phyloP scores from a whole-genome alignment of 2,329 filamentous ascomycete genomes.

The Paracamarosporium sp. region DNA sequence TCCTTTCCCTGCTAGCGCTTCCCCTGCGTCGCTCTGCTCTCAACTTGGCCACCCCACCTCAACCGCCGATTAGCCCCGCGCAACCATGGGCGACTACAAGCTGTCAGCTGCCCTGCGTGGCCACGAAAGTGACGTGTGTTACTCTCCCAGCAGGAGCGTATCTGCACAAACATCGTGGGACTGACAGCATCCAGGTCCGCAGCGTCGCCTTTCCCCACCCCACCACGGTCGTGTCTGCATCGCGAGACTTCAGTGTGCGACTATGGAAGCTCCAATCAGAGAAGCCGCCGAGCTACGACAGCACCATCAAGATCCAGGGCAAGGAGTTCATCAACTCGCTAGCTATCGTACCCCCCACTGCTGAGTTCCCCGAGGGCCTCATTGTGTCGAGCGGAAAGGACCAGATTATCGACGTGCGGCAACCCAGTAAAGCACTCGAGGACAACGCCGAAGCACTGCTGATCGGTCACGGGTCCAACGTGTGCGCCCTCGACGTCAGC shows the following conservation, averaged over 20 bases:
- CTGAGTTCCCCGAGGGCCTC: conserved; percentile 76
- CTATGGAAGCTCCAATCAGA: conserved; percentile 76
- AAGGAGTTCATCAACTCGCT: conserved; percentile 88
- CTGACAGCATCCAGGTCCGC: conserved; percentile 70
- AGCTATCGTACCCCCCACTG: conserved; percentile 74
- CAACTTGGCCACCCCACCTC: conserved; percentile 12
- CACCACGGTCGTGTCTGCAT: conserved; percentile 80
- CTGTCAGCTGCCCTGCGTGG: conserved; percentile 87
- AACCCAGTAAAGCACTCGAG: conserved; percentile 68
- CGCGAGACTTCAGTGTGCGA: conserved; percentile 88
- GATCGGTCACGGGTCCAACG: conserved; percentile 84
- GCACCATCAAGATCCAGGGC: conserved; percentile 78
- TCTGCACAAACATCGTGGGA: background rate
- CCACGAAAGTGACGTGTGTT: conserved; percentile 89
- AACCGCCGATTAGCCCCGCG: conserved; percentile 28
- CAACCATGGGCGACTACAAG: conserved; percentile 81
- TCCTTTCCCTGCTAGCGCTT: conserved; percentile 11
- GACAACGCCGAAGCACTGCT: conserved; percentile 86
- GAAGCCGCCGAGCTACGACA: conserved; percentile 75
- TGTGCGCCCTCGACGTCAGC: conserved; percentile 84
- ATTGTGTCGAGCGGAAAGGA: conserved; percentile 90
- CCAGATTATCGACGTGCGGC: conserved; percentile 88
- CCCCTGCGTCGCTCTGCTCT: conserved; percentile 17
- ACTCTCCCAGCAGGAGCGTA: background rate
- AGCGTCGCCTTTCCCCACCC: conserved; percentile 79